Evolutionary conservation across 2,329 filamentous ascomycete genomes (phyloP), one percentile per base, ranked within the genome.

Genomic region (Xylogone sp.): DNA sequence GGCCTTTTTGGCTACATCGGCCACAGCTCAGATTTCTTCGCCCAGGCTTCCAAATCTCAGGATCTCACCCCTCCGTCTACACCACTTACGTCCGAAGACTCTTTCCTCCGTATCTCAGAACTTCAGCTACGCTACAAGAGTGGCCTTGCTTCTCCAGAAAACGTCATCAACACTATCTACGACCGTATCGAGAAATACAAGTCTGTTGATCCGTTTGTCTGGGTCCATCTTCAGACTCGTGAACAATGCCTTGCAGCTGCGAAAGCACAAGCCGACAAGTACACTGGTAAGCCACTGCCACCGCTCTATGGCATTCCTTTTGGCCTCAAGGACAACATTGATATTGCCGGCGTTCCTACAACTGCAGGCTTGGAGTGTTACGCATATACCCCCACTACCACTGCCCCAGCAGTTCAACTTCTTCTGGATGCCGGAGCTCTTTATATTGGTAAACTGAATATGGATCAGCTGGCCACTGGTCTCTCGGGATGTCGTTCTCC

Each of bases 391-490:
- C 72, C 80, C 0, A 65, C 67, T n/a, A 61, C 66, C 7, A 75
- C 71, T 16, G 74, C 77, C 1, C 68, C 69, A 3, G 73, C 76
- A 1, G 74, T 79, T 20, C 66, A 75, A 21, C 70, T 69, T 43
- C 61, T 81, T 3, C 66, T 80, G 3, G 67, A 70, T 4, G 73
- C 75, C 13, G 81, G 81, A 6, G 81, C 73, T 1, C 61, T 84
- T 2, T 75, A 79, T 51, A 69, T 84, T 43, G 81, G 81, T 24
- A 84, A 84, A 60, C 72, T 72, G 12, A 79, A 78, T 58, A 71
- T 85, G 49, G 82, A 86, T 60, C 81, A 85, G 62, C 71, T 85
- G 3, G 82, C 81, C 2, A 84, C 81, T 1, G 82, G 82, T 1
- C 70, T 85, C 2, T 78, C 75, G 12, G 82, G 81, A 16, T 79